A percentile compares a stretch with the other conserved stretches of the same genome.
Conservation (phyloP, 116 monocot species). For the Dioscorea cayenensis region DNA sequence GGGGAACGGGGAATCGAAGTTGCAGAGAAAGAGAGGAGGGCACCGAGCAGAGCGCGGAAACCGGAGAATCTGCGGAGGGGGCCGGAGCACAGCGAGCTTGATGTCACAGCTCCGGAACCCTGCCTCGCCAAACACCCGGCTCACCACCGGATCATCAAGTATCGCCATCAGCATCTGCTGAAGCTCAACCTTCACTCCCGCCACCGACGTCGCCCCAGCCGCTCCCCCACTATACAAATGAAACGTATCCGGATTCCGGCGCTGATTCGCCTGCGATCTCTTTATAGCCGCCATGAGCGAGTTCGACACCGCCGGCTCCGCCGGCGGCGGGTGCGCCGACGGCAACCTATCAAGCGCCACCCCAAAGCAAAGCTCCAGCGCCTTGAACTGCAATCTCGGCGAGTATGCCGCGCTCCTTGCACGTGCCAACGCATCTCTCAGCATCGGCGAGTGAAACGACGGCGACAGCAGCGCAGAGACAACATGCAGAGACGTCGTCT, state of each 20-base stretch:
- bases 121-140: conserved; percentile 89
- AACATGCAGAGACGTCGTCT: conserved; percentile 85
- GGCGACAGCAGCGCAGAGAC: conserved; percentile 72
- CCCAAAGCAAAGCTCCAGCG: conserved; percentile 77
- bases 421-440: conserved; percentile 65
- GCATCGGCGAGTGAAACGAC: conserved; percentile 29
- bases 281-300: conserved; percentile 97
- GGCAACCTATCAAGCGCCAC: conserved; percentile 73
- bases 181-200: conserved; percentile 83
- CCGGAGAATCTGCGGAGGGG: conserved; percentile 45
- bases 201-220: conserved; percentile 18
- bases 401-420: conserved; percentile 52
- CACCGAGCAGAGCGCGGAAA: conserved; percentile 35
- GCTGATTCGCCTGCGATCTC: conserved; percentile 92
- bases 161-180: conserved; percentile 89
- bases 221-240: conserved; percentile 64
- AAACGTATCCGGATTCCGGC: conserved; percentile 86
- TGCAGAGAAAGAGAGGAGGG: conserved; percentile 61
- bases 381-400: conserved; percentile 74
- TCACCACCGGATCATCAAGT: conserved; percentile 92
- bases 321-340: conserved; percentile 6
- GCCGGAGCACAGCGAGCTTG: conserved; percentile 74
- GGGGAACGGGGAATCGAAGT: conserved; percentile 19
- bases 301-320: conserved; percentile 77
- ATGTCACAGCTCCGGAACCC: conserved; percentile 92